A percentile compares a stretch with the other conserved stretches of the same genome.
These are phyloP conservation scores for Anaeramoeba flamelloides DNA, from an alignment of 78 protist species.

Conservation along the genomic window DNA sequence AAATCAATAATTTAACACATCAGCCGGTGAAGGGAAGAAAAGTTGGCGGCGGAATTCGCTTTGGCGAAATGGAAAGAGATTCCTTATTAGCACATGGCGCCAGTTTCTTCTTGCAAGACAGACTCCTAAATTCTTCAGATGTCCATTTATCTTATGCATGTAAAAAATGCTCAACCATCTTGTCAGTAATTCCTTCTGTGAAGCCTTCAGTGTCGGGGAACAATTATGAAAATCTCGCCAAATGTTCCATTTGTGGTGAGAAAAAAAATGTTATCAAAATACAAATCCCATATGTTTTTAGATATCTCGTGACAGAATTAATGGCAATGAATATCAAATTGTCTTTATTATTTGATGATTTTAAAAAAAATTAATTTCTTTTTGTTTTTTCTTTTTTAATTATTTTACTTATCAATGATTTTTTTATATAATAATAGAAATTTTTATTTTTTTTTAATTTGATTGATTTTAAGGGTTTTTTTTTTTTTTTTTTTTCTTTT, in stretches of 20 bases:
- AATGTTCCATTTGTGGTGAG: constrained; percentile 16
- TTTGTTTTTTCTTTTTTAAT: no score
- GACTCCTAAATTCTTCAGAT: constrained; percentile 73
- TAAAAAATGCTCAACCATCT: not conserved
- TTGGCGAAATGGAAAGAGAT: constrained; percentile 99
- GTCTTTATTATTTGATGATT: not conserved
- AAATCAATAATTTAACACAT: constrained; percentile 54
- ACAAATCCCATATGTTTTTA: constrained; percentile 65
- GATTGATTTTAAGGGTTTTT: no score
- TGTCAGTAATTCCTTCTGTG: not conserved
- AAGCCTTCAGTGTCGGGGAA: not conserved
- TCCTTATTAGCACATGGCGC: constrained; percentile 85
- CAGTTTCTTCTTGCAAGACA: constrained; percentile 67
- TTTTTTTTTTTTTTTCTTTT: no score
- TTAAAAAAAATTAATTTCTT: no score
- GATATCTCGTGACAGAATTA: constrained; percentile 64
- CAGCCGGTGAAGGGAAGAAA: constrained; percentile 90
- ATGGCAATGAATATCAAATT: constrained; percentile 37
- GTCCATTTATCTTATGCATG: not conserved
- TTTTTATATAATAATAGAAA: no score
- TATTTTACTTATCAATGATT: no score
- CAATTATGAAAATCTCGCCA: not conserved
- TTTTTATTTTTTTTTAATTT: no score
- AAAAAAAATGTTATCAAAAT: constrained; percentile 8
- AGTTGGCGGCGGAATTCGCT: constrained; percentile 79